A percentile compares a stretch with the other conserved stretches of the same genome.
These are phyloP conservation scores for Zygosaccharomyces bisporus DNA, from an alignment of 805 yeast genomes.

Conservation along the genomic window DNA sequence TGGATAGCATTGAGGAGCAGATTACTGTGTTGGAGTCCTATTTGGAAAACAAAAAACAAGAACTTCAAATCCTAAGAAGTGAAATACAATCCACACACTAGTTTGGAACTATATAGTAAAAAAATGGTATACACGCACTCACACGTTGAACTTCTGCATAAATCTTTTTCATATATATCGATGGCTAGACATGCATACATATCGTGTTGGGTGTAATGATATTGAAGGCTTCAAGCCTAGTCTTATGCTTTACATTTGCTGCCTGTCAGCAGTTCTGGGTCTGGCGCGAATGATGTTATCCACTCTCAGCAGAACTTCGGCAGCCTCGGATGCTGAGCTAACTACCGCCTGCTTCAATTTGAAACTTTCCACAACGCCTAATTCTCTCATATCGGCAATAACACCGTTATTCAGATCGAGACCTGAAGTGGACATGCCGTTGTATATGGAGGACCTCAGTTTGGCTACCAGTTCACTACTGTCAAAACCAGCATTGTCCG, in stretches of 20 bases:
- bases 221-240: neutral
- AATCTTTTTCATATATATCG: slow-evolving; percentile 1
- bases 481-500: slow-evolving; percentile 96
- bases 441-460: slow-evolving; percentile 77
- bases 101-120: neutral
- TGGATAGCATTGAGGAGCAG: slow-evolving; percentile 72
- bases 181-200: neutral
- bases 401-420: slow-evolving; percentile 79
- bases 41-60: slow-evolving; percentile 55
- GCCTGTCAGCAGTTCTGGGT: slow-evolving; percentile 95
- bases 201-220: slow-evolving; percentile 2
- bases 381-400: slow-evolving; percentile 90
- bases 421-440: slow-evolving; percentile 89
- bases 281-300: slow-evolving; percentile 96
- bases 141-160: slow-evolving; percentile 7
- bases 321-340: slow-evolving; percentile 95
- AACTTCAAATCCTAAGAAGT: slow-evolving; percentile 47
- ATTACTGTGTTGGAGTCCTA: slow-evolving; percentile 69
- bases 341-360: slow-evolving; percentile 93
- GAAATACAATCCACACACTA: slow-evolving; percentile 36
- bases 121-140: neutral
- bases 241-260: slow-evolving; percentile 31
- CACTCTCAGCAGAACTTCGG: slow-evolving; percentile 91
- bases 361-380: slow-evolving; percentile 89
- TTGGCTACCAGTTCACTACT: slow-evolving; percentile 88